Evolutionary conservation across 2,329 filamentous ascomycete species (phyloP), one percentile per base, ranked within the genome.

Genomic region (Pyrenochaeta sp.): DNA sequence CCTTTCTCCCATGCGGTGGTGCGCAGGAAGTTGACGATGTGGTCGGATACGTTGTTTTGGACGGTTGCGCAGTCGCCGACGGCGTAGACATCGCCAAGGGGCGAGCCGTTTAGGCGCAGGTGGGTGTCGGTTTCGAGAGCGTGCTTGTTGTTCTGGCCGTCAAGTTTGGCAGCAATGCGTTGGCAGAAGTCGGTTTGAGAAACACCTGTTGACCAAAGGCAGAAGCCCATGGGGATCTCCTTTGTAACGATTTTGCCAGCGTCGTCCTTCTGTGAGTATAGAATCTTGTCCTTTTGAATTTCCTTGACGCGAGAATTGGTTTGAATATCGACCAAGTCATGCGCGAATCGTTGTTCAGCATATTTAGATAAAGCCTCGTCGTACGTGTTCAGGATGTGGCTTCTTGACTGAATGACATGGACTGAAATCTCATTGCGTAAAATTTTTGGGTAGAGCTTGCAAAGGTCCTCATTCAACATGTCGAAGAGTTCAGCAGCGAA

Each of bases 341-440:
- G 90, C 13, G 88, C 84, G 65, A 99, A 96, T 28, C 89, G 86
- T 39, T 89, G 84, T 73, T 99, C 94, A 14, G 94, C 93, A 67
- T 95, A 99, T 66, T 86, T 85, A 8, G 92, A 96, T 1, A 99
- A 81, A 0, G 90, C 87, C 74, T 99, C 94, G 55, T 99, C 94
- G 67, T 99, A 99, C 0, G 94, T 99, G 75, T 99, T 99, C 20
- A 99, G 79, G 53, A 99, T 99, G 61, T 99, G 94, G 27, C 88
- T 86, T 46, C 94, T 84, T 62, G 90, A 96, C 68, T 99, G 94
- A 51, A 99, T 96, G 32, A 99, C 81, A 66, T 99, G 95, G 1
- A 99, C 93, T 0, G 94, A 97, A 35, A 99, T 96, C 69, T 99
- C 91, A 67, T 97, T 97, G 50, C 94, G 85, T n/a, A 99, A 74